Conservation (phyloP, 2,329 filamentous ascomycete species). For the Claviceps fusiformis region DNA sequence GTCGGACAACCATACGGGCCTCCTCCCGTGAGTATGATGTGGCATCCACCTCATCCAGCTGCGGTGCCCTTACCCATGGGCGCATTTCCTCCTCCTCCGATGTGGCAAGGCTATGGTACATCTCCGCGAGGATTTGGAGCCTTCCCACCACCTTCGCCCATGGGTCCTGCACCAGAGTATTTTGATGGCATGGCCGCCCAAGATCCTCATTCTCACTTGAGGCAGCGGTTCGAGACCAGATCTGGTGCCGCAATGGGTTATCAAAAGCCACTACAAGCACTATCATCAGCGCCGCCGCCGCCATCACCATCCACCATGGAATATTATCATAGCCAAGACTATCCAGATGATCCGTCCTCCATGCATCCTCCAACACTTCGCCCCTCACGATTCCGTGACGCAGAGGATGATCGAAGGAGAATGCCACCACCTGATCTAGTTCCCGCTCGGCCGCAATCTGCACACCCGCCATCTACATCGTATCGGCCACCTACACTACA, state of each 20-base stretch:
- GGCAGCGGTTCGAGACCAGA: slow-evolving; percentile 21
- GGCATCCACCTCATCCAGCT: slow-evolving; percentile 14
- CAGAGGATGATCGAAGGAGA: slow-evolving; percentile 29
- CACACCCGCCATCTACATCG: slow-evolving; percentile 14
- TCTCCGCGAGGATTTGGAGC: slow-evolving; percentile 13
- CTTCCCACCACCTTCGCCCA: slow-evolving; percentile 16
- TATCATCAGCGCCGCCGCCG: background rate
- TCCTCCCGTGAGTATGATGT: slow-evolving; percentile 11
- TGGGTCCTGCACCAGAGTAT: slow-evolving; percentile 15
- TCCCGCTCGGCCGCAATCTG: slow-evolving; percentile 22
- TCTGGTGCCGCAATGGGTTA: slow-evolving; percentile 28
- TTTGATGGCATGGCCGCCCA: slow-evolving; percentile 13
- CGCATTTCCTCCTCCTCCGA: slow-evolving; percentile 19
- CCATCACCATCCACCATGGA: slow-evolving; percentile 8
- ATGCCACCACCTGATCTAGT: slow-evolving; percentile 34
- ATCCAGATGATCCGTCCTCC: slow-evolving; percentile 25
- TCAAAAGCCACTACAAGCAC: slow-evolving; percentile 6
- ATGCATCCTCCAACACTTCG: slow-evolving; percentile 23
- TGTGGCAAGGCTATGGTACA: slow-evolving; percentile 12
- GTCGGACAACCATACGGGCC: slow-evolving; percentile 16
- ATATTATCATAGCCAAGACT: slow-evolving; percentile 24
- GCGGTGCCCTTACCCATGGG: slow-evolving; percentile 13
- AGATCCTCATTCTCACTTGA: slow-evolving; percentile 17
- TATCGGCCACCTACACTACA: slow-evolving; percentile 16
- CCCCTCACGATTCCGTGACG: slow-evolving; percentile 26